Conservation (phyloP, 2,329 filamentous ascomycete genomes). For the Macrophomina phaseolina region DNA sequence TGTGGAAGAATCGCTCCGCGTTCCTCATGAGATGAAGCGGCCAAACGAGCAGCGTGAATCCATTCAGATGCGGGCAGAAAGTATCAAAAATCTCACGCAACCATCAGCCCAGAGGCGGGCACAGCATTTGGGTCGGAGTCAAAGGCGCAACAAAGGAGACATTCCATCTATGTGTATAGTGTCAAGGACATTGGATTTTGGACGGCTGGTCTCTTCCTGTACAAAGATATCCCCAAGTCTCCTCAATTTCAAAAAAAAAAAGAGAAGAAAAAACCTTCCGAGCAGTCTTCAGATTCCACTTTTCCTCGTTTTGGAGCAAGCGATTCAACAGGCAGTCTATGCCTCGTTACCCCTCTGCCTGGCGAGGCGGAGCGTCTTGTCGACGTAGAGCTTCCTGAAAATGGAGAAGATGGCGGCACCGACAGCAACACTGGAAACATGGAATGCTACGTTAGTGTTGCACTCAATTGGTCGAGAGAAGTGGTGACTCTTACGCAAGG, state of each 20-base stretch:
- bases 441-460: slow-evolving; percentile 27
- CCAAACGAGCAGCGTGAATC: too few species aligned
- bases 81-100: too few species aligned
- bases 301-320: background rate
- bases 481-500: slow-evolving; percentile 68
- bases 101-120: background rate
- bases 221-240: slow-evolving; percentile 22
- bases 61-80: too few species aligned
- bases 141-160: slow-evolving; percentile 27
- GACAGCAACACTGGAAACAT: slow-evolving; percentile 64
- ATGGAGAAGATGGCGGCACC: slow-evolving; percentile 82
- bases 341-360: slow-evolving; percentile 60
- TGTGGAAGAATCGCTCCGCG: slow-evolving; percentile 32
- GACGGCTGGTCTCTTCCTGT: slow-evolving; percentile 29
- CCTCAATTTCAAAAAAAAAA: slow-evolving; percentile 28
- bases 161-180: slow-evolving; percentile 6
- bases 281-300: background rate
- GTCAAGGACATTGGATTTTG: slow-evolving; percentile 26
- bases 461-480: background rate
- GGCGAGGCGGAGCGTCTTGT: slow-evolving; percentile 89
- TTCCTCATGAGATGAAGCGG: too few species aligned
- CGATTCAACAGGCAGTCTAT: slow-evolving; percentile 30
- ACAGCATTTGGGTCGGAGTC: slow-evolving; percentile 31
- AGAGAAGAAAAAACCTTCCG: slow-evolving; percentile 4
- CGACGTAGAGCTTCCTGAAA: slow-evolving; percentile 79